A percentile compares a stretch with the other conserved stretches of the same genome.
Conservation (phyloP, 2,329 filamentous ascomycete species). For the Karstenula rhodostoma region DNA sequence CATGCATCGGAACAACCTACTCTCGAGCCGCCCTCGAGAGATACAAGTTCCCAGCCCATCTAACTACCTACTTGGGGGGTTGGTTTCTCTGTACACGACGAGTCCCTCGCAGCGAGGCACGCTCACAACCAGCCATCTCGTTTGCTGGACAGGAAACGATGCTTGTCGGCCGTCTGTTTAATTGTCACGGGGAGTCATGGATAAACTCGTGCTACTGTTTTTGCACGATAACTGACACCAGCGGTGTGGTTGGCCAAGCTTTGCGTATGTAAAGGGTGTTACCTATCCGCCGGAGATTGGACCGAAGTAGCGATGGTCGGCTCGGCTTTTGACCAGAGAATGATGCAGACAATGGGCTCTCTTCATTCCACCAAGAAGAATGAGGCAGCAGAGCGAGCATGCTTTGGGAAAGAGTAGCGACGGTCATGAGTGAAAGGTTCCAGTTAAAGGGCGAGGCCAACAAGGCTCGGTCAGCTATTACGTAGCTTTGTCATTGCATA, state of each 20-base stretch:
- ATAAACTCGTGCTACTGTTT: background rate
- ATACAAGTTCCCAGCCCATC: background rate
- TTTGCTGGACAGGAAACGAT: background rate
- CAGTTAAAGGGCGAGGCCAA: background rate
- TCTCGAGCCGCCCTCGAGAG: background rate
- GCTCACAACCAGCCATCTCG: background rate
- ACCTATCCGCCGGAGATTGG: slow-evolving; percentile 9
- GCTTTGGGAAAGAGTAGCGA: slow-evolving; percentile 1
- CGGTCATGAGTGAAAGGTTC: background rate
- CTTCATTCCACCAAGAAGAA: background rate
- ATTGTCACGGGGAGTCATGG: background rate
- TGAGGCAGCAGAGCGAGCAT: background rate
- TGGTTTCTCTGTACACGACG: background rate
- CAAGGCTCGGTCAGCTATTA: slow-evolving; percentile 6
- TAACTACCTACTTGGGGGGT: background rate
- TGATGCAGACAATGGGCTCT: background rate
- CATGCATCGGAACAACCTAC: background rate
- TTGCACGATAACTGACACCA: background rate
- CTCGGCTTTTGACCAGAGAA: slow-evolving; percentile 16
- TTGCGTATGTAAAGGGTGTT: background rate
- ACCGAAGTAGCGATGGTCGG: slow-evolving; percentile 7
- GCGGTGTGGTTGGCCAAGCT: background rate
- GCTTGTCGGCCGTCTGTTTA: background rate
- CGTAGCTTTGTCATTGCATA: slow-evolving; percentile 11
- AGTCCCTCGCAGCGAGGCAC: slow-evolving; percentile 1